Conservation (phyloP, 192 early-diverging fungal genomes). For the Gonapodya prolifera region DNA sequence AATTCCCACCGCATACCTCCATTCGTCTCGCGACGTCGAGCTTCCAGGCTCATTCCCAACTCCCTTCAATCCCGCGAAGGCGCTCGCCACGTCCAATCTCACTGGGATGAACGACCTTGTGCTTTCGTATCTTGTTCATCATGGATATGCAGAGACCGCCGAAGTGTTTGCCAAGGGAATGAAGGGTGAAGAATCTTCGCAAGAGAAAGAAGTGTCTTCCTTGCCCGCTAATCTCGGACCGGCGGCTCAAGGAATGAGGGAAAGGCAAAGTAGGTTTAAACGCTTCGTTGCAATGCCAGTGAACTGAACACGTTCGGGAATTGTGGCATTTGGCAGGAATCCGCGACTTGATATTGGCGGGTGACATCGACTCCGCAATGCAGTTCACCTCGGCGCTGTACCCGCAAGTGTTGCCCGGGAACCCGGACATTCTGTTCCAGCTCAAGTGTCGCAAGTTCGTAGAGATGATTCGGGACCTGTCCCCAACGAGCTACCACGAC, state of each 20-base stretch:
- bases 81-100: neutral
- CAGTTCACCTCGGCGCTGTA: conserved; percentile 49
- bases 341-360: conserved; percentile 41
- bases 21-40: neutral
- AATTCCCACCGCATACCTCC: conserved; percentile 1
- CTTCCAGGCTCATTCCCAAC: neutral
- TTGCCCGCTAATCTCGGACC: conserved; percentile 25
- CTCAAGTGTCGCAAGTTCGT: conserved; percentile 78
- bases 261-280: neutral
- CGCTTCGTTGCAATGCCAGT: no score
- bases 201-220: conserved; percentile 4
- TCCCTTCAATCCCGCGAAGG: neutral
- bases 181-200: neutral
- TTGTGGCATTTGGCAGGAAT: no score
- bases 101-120: conserved; percentile 44
- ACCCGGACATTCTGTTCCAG: conserved; percentile 57
- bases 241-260: conserved; percentile 12
- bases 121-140: conserved; percentile 68
- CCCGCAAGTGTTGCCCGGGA: conserved; percentile 45
- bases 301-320: no score
- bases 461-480: conserved; percentile 53
- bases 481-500: no score
- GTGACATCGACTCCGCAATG: conserved; percentile 66
- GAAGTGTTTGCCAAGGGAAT: conserved; percentile 38
- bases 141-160: conserved; percentile 68